These are phyloP conservation scores for Syncephalastrum contaminatum DNA, from an alignment of 371 early-diverging fungal genomes.

Conservation along the genomic window DNA sequence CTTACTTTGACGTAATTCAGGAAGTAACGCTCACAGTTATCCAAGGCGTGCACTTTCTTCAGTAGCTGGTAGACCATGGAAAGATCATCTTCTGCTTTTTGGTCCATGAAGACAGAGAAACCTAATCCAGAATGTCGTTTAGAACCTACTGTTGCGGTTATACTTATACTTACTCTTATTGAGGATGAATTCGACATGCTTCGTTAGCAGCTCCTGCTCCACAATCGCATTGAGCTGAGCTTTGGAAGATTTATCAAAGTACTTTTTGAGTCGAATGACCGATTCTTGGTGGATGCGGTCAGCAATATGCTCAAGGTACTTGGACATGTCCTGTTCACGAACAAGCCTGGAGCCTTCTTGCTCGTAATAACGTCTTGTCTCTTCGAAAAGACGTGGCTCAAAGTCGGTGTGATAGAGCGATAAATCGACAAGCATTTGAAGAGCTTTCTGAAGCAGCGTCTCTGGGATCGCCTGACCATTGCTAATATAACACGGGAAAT, in stretches of 20 bases:
- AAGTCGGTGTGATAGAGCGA: constrained; percentile 70
- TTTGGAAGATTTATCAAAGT: constrained; percentile 77
- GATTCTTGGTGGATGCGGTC: constrained; percentile 69
- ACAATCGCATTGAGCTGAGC: constrained; percentile 62
- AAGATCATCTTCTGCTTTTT: constrained; percentile 60
- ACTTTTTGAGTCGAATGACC: constrained; percentile 63
- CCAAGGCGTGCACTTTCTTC: constrained; percentile 32
- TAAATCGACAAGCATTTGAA: constrained; percentile 84
- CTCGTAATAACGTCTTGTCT: constrained; percentile 68
- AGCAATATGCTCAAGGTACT: constrained; percentile 68
- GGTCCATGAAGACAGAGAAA: constrained; percentile 67
- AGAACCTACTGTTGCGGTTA: too few relatives aligned
- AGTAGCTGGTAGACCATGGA: constrained; percentile 52
- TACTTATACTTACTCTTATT: constrained; percentile 50
- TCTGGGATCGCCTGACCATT: too few relatives aligned
- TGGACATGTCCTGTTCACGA: constrained; percentile 54
- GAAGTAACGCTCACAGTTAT: constrained; percentile 34
- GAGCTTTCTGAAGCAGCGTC: constrained; percentile 54
- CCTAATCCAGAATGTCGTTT: constrained; percentile 17
- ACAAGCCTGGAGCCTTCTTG: constrained; percentile 65
- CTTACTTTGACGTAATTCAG: constrained; percentile 39
- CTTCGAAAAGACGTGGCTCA: constrained; percentile 62
- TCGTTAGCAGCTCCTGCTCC: constrained; percentile 67
- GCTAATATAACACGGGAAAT: background rate
- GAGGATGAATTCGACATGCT: constrained; percentile 63